Evolutionary conservation across 139 green algal species (phyloP), one percentile per base, ranked within the genome.

Genomic region (Asterochloris erici): DNA sequence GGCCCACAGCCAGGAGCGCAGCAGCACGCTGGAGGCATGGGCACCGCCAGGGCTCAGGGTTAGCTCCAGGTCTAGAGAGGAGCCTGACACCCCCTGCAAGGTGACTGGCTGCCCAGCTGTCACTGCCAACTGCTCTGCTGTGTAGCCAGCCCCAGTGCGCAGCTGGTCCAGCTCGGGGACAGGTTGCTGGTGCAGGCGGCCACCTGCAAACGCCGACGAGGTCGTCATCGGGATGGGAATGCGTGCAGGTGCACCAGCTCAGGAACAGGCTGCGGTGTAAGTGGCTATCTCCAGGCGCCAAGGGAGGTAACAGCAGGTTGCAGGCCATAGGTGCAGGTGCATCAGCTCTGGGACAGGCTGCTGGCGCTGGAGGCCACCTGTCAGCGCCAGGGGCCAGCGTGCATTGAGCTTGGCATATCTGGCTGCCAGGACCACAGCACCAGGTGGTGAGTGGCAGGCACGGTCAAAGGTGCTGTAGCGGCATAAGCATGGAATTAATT

Each of bases 201-300:
- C 84, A 73, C 63, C 84, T 87, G 79, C 61, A 77, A 13, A 26
- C n/a, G 60, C 1, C 68, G 21, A 13, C 12, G 17, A 14, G 70
- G 12, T 47, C 63, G 14, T 69, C 14, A 14, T 24, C 63, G 14
- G 63, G 14, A 69, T 24, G 14, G 14, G 14, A 16, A 69, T 69
- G 16, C 14, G 63, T 16, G 63, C 16, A 24, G 14, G 14, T 14
- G 16, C 63, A 69, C 63, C 24, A 87, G 74, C 74, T 87, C 84
- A 13, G 66, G 68, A 15, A 75, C 84, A 21, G 79, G 79, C 84
- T 87, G 79, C 61, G 84, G 26, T 83, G 79, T 68, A 84, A 27
- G 12, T 60, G 54, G 2, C 75, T 79, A 73, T 64, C 84, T 87
- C 74, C 61, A 54, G 38, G 38, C 38, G 38, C 38, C 38, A 54